Evolutionary conservation across 129 eudicot species (phyloP).

Genomic region (Pittosporum tobira): DNA sequence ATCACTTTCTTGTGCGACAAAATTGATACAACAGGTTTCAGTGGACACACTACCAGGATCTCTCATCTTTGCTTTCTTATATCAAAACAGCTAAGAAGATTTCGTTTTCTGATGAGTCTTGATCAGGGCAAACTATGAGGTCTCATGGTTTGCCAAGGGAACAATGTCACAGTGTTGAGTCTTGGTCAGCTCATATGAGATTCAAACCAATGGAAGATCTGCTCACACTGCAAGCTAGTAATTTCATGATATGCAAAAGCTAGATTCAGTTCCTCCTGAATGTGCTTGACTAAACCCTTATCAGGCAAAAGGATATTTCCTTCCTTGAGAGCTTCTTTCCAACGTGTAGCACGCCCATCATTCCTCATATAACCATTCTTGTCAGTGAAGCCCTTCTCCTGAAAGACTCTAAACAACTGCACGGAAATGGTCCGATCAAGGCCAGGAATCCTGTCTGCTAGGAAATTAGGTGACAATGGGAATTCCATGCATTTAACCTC

Average conservation of each 20-base stretch:
- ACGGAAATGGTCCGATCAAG: slow-evolving; percentile 37
- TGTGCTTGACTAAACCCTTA: slow-evolving; percentile 35
- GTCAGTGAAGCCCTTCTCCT: slow-evolving; percentile 54
- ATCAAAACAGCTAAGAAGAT: background rate
- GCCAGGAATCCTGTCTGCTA: slow-evolving; percentile 65
- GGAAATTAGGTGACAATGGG: slow-evolving; percentile 39
- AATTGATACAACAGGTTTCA: no score
- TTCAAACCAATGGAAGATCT: slow-evolving; percentile 71
- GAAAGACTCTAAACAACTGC: slow-evolving; percentile 43
- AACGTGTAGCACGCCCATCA: slow-evolving; percentile 72
- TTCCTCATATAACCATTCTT: slow-evolving; percentile 57
- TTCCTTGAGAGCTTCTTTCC: slow-evolving; percentile 62
- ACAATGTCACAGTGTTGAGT: background rate
- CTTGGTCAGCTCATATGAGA: slow-evolving; percentile 37
- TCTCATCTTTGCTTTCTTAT: background rate
- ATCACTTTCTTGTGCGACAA: no score
- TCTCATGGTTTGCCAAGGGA: background rate
- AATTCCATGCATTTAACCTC: slow-evolving; percentile 74
- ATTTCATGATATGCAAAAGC: slow-evolving; percentile 94
- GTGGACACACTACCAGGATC: no score
- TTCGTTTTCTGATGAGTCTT: background rate
- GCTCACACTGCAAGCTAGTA: slow-evolving; percentile 74
- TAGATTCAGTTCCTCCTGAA: slow-evolving; percentile 90
- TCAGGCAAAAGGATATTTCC: slow-evolving; percentile 38
- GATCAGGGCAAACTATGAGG: background rate